phyloP scores from a whole-genome alignment of 345 rosid species.

The Microcos paniculata region DNA sequence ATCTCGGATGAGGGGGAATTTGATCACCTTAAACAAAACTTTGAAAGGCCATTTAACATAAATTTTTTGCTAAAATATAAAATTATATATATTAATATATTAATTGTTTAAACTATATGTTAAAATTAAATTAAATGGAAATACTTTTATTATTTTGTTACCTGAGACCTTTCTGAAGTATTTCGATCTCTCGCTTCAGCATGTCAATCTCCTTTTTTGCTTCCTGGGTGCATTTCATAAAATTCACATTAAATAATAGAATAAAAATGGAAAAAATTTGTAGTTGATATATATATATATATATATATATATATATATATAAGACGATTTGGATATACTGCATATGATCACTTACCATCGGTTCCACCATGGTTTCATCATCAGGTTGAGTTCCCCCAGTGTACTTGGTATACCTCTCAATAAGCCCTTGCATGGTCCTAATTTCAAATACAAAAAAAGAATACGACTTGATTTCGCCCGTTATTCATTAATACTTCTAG shows the following conservation, averaged over 20 bases:
- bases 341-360: constrained; percentile 26
- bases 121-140: too few relatives aligned
- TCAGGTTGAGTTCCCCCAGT: constrained; percentile 34
- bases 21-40: too few relatives aligned
- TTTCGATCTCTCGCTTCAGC: constrained; percentile 74
- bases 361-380: constrained; percentile 22
- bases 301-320: not conserved
- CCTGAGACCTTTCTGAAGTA: constrained; percentile 77
- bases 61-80: too few relatives aligned
- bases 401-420: constrained; percentile 58
- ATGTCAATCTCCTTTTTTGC: constrained; percentile 56
- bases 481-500: too few relatives aligned
- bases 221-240: constrained; percentile 34
- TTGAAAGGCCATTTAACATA: too few relatives aligned
- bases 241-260: not conserved
- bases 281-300: not conserved
- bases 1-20: too few relatives aligned
- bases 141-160: constrained; percentile 10
- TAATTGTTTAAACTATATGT: too few relatives aligned
- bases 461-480: too few relatives aligned
- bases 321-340: too few relatives aligned
- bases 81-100: too few relatives aligned
- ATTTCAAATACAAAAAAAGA: not conserved
- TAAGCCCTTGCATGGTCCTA: constrained; percentile 59
- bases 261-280: not conserved